Conservation (phyloP, 2,329 filamentous ascomycete genomes). For the Arthrocladium fulminans region DNA sequence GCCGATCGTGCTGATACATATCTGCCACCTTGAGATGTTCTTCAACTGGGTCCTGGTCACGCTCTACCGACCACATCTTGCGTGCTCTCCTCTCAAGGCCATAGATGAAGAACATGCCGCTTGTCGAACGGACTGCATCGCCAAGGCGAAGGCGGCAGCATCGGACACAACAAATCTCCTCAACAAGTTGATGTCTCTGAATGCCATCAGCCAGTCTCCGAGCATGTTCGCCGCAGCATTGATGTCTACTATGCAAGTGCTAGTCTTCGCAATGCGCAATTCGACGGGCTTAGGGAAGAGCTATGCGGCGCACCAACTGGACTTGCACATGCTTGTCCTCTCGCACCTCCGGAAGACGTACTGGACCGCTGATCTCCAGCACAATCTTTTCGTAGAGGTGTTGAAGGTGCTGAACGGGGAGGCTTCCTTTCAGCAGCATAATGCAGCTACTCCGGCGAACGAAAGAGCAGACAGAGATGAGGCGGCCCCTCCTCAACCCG, state of each 20-base stretch:
- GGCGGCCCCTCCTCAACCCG: neutral
- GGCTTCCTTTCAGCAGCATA: neutral
- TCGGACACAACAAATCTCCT: constrained; percentile 24
- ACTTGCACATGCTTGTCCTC: constrained; percentile 14
- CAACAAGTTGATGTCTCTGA: constrained; percentile 20
- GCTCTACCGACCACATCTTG: constrained; percentile 26
- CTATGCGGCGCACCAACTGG: constrained; percentile 15
- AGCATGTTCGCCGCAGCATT: constrained; percentile 10
- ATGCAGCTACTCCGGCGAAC: neutral
- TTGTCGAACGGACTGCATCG: constrained; percentile 22
- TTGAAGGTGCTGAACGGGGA: constrained; percentile 11
- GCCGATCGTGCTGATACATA: constrained; percentile 15
- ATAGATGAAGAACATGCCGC: constrained; percentile 8
- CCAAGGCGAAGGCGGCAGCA: constrained; percentile 24
- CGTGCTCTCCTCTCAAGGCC: constrained; percentile 20
- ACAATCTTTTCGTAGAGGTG: constrained; percentile 14
- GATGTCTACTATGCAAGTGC: constrained; percentile 15
- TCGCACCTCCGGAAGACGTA: constrained; percentile 15
- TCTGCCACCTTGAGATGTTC: constrained; percentile 26
- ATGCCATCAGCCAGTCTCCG: constrained; percentile 12
- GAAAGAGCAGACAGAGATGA: neutral
- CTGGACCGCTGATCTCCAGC: constrained; percentile 16
- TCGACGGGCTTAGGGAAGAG: constrained; percentile 10
- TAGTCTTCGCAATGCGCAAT: constrained; percentile 12
- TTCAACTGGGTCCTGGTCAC: constrained; percentile 26